Percentiles rank a stretch among this genome's conserved stretches.
Conservation (phyloP, 2,329 filamentous ascomycete species). For the Stemphylium beticola region DNA sequence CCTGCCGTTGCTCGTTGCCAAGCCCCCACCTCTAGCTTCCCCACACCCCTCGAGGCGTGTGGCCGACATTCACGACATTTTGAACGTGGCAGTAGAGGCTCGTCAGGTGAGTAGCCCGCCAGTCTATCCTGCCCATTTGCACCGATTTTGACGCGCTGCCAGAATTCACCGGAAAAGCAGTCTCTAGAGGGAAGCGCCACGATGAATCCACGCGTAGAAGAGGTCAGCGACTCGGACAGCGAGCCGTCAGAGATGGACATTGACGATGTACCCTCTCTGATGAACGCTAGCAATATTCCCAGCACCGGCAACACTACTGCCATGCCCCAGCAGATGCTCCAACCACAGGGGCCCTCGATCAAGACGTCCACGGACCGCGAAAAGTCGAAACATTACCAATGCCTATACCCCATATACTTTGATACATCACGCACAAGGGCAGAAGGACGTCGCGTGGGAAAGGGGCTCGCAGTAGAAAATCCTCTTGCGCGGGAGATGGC, state of each 20-base stretch:
- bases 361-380: constrained; percentile 55
- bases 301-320: constrained; percentile 28
- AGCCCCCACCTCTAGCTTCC: constrained; percentile 17
- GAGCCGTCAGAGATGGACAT: constrained; percentile 74
- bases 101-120: constrained; percentile 5
- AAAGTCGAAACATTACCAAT: constrained; percentile 77
- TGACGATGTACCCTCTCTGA: constrained; percentile 75
- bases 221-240: constrained; percentile 81
- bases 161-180: background rate
- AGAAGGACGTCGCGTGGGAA: constrained; percentile 79
- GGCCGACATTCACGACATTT: constrained; percentile 3
- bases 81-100: background rate
- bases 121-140: background rate
- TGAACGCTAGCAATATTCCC: constrained; percentile 45
- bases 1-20: constrained; percentile 6
- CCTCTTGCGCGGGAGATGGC: constrained; percentile 90
- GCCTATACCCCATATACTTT: constrained; percentile 96
- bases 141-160: constrained; percentile 43
- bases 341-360: constrained; percentile 49
- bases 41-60: constrained; percentile 6
- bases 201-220: constrained; percentile 81
- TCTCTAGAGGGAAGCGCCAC: constrained; percentile 5
- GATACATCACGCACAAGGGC: constrained; percentile 76
- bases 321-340: constrained; percentile 43
- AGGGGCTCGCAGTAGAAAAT: constrained; percentile 75